Conservation (phyloP, 2,329 filamentous ascomycete genomes). For the Pseudodiploospora longispora region DNA sequence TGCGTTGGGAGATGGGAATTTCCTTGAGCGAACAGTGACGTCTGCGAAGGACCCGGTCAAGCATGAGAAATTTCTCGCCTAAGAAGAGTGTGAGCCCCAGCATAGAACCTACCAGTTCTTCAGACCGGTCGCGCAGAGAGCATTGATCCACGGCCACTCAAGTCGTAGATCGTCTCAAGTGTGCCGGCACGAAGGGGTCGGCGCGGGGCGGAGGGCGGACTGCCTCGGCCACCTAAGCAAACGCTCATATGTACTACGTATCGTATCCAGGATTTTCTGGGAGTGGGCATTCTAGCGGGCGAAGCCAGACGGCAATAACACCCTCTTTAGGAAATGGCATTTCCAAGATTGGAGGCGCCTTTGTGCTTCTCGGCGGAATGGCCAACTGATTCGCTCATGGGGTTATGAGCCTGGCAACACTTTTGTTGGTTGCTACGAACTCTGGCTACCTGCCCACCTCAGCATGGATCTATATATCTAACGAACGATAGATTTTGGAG, state of each 20-base stretch:
- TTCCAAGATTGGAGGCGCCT: neutral
- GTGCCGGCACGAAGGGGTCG: conserved; percentile 6
- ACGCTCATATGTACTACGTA: neutral
- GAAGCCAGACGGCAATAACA: conserved; percentile 1
- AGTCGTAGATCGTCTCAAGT: conserved; percentile 22
- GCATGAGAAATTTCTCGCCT: no score
- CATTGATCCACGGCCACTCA: conserved; percentile 19
- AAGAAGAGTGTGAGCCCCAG: conserved; percentile 5
- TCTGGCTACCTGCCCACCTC: no score
- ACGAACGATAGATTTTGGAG: neutral
- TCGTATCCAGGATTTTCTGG: no score
- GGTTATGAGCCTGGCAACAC: no score
- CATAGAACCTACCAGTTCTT: conserved; percentile 30
- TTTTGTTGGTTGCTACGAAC: no score
- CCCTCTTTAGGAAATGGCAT: neutral
- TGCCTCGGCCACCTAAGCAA: conserved; percentile 4
- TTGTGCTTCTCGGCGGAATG: no score
- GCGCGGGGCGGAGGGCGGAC: conserved; percentile 5
- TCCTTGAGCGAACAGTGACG: no score
- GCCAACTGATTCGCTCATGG: no score
- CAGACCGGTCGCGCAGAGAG: conserved; percentile 37
- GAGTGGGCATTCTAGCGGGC: neutral
- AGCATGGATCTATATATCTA: no score
- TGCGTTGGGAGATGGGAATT: no score
- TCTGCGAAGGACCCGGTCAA: no score